Base-by-base conservation (phyloP, 805 yeast genomes). In the Metschnikowia matae region DNA sequence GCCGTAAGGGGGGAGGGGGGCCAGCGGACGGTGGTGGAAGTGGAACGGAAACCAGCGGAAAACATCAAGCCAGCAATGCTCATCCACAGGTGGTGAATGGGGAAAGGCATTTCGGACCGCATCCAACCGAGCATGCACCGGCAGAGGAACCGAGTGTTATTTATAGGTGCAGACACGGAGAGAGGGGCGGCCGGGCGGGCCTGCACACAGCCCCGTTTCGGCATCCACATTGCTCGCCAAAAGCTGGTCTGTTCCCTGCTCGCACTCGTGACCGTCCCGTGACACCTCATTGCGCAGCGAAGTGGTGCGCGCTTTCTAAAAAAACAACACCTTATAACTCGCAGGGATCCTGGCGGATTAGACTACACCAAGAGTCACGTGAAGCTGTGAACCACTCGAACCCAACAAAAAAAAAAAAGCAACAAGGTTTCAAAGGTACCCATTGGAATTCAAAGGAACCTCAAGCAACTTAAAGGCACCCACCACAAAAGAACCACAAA, bases 211-310 rank as follows among this genome's bases (percentile, higher is more conserved):
- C 18, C 26, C 26, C 17, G 35, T 11, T 13, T 26, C n/a, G 20
- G 18, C 11, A 26, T 40, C 34, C 10, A 4, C 34, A 40, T 26
- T 33, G 20, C 38, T 42, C 38, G 45, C 45, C 45, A 41, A 38
- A 33, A n/a, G 45, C 37, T 33, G 14, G 43, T 40, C 21, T 40
- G 17, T 18, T 39, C 43, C 15, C 14, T 7, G 14, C 38, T 33
- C 45, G 45, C 45, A 20, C 45, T 20, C 45, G 45, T 42, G 45
- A 42, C 45, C 38, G 18, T 33, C 37, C 43, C 33, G 34, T 40
- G 43, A 34, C 38, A 42, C 45, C 45, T 42, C 45, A 42, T 42
- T 42, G 45, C 38, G 45, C 21, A 33, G 37, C 14, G 31, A 15
- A 39, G 13, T 36, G 38, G 36, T 15, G 45, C 38, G 45, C 45